Conservation (phyloP, 495 filamentous ascomycete genomes). For the Wilcoxina mikolae region DNA sequence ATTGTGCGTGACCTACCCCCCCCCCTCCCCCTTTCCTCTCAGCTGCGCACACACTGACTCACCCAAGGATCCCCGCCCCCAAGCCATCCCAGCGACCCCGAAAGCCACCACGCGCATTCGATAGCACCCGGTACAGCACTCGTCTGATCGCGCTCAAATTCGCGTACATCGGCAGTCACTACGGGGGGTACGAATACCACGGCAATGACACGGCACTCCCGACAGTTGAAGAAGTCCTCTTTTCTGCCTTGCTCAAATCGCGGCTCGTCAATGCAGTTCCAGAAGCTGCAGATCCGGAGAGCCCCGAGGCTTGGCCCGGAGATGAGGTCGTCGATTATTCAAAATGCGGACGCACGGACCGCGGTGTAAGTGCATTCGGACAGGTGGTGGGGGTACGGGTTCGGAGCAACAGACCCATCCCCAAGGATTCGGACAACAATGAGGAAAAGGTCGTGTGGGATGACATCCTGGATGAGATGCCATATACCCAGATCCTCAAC, state of each 20-base stretch:
- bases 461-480: conserved; percentile 63
- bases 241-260: conserved; percentile 69
- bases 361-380: conserved; percentile 89
- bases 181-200: conserved; percentile 83
- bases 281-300: conserved; percentile 29
- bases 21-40: conserved; percentile 7
- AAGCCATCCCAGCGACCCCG: conserved; percentile 21
- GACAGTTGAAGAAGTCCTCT: conserved; percentile 80
- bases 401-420: conserved; percentile 54
- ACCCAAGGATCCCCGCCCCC: conserved; percentile 7
- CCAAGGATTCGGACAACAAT: conserved; percentile 13
- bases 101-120: conserved; percentile 42
- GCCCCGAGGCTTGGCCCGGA: conserved; percentile 38
- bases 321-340: conserved; percentile 77
- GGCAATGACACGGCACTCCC: conserved; percentile 49
- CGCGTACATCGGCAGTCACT: conserved; percentile 78
- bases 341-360: conserved; percentile 86
- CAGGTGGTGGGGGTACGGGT: conserved; percentile 78
- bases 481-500: conserved; percentile 70
- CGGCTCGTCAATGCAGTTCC: conserved; percentile 58
- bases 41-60: background rate
- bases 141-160: conserved; percentile 81
- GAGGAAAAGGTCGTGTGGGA: conserved; percentile 42
- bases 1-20: background rate
- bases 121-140: conserved; percentile 67